A percentile compares a stretch with the other conserved stretches of the same genome.
Conservation (phyloP, 2,329 filamentous ascomycete genomes). For the Verticillium isaacii region DNA sequence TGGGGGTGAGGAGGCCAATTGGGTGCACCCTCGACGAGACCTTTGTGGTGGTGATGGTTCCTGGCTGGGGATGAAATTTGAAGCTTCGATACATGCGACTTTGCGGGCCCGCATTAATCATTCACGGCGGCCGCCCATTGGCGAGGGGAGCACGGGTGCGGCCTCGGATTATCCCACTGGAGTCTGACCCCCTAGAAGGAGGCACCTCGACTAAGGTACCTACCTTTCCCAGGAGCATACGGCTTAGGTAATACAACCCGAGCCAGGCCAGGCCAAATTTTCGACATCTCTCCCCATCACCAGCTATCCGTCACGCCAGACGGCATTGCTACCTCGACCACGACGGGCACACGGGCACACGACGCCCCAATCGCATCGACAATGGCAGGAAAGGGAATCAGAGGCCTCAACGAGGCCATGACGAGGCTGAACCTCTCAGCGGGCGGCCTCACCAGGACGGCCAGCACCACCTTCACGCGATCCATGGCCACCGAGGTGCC, state of each 20-base stretch:
- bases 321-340: neutral
- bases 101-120: neutral
- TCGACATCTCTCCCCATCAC: neutral
- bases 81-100: slow-evolving; percentile 3
- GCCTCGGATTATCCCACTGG: neutral
- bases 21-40: neutral
- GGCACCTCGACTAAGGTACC: too few relatives aligned
- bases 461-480: slow-evolving; percentile 35
- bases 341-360: neutral
- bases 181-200: neutral
- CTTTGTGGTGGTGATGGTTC: neutral
- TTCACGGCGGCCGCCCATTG: neutral
- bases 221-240: neutral
- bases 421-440: slow-evolving; percentile 42
- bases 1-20: slow-evolving; percentile 1
- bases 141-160: neutral
- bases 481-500: slow-evolving; percentile 53
- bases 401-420: slow-evolving; percentile 49
- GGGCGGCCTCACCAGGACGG: slow-evolving; percentile 28
- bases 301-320: neutral
- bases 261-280: neutral
- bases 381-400: slow-evolving; percentile 44
- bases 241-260: neutral
- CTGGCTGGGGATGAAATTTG: neutral
- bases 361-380: neutral